Base-by-base conservation (phyloP, 306 rosid species). In the Medicago arabica region DNA sequence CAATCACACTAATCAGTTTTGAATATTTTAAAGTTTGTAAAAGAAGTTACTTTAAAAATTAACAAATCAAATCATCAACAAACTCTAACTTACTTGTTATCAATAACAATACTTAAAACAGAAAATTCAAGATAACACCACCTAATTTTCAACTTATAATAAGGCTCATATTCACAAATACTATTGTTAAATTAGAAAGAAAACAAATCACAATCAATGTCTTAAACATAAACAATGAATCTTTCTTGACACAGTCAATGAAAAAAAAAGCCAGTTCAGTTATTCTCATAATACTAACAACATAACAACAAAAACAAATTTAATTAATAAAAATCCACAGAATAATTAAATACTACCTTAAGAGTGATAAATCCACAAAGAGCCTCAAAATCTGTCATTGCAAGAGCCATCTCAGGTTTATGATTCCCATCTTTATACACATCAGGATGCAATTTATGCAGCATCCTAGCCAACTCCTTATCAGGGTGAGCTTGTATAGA, bases 401-500 rank as follows among this genome's bases (percentile, higher is more conserved):
- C 99, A 13, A 92, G 72, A 47, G 99, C 91, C 99, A 95, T 95
- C 86, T 95, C 99, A 2, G 99, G 99, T 86, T 95, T 95, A 81
- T 95, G 99, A 82, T 92, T 95, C 10, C 81, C 96, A 82, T 95
- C 99, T 81, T 91, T 95, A 66, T 95, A 95, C 43, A 85, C 9
- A 78, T 79, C 76, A 25, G 99, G 99, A 7, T 55, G 88, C 71
- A 85, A 55, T 79, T 90, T 92, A 75, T 95, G 97, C 88, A 95
- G 78, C 25, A 63, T 55, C 86, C 86, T 88, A 5, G 99, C 99
- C 86, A 90, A 76, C 9, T 92, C 93, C 89, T 90, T 95, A 69
- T 95, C 96, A 0, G 99, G 99, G 75, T 95, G 99, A 47, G 99
- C 99, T 85, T 95, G 99, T 21, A 95, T 95, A 9, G 99, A 95